Percentiles rank a stretch among this genome's conserved stretches.
These are phyloP conservation scores for Eucalyptus pauciflora DNA, from an alignment of 345 rosid genomes.

Conservation along the genomic window DNA sequence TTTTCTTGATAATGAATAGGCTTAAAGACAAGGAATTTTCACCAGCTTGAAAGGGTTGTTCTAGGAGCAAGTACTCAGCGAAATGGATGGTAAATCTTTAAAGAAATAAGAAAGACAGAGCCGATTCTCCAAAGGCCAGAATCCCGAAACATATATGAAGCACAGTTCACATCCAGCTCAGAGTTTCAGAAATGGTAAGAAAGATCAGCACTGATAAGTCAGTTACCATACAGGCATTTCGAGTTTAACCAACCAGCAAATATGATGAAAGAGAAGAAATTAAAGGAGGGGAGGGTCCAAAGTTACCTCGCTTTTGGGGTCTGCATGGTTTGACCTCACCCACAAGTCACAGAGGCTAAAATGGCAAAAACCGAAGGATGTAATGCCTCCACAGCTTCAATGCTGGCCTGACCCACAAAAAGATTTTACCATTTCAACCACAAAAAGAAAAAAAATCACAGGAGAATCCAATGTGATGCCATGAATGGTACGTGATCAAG, in stretches of 20 bases:
- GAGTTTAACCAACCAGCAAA: not conserved
- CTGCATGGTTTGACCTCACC: slow-evolving; percentile 53
- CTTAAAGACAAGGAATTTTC: not conserved
- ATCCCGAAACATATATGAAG: not conserved
- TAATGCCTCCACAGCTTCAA: slow-evolving; percentile 31
- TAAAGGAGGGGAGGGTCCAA: not conserved
- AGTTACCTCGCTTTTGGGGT: slow-evolving; percentile 78
- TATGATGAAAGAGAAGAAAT: not conserved
- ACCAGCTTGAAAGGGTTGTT: not conserved
- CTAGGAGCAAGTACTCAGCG: not conserved
- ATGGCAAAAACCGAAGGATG: not conserved
- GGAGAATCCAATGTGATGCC: slow-evolving; percentile 21
- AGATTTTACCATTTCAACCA: slow-evolving; percentile 22
- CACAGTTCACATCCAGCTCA: not conserved
- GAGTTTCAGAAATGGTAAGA: not conserved
- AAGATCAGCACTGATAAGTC: not conserved
- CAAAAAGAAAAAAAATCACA: slow-evolving; percentile 9
- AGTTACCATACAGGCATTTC: not conserved
- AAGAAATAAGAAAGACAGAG: not conserved
- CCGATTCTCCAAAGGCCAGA: not conserved
- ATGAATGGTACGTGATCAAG: slow-evolving; percentile 1
- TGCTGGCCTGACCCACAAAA: slow-evolving; percentile 17
- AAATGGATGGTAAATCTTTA: not conserved
- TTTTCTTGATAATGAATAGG: not conserved
- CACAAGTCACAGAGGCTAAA: not conserved